Conservation (phyloP, 768 basidiomycete species). For the Phylloporus sp. region DNA sequence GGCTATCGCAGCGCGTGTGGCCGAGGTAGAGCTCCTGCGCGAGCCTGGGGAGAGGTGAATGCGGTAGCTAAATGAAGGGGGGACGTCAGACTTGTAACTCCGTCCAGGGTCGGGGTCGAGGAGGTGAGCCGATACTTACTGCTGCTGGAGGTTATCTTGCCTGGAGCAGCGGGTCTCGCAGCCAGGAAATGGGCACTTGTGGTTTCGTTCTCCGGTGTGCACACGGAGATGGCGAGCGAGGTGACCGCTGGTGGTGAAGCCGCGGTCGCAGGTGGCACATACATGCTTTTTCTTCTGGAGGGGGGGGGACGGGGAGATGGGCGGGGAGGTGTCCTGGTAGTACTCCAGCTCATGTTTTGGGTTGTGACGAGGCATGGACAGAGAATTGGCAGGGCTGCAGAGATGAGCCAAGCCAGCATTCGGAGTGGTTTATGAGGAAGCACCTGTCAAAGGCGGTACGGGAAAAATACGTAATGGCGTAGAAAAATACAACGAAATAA, state of each 20-base stretch:
- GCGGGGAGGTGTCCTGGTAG: constrained; percentile 22
- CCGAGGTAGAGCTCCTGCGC: constrained; percentile 53
- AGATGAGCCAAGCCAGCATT: constrained; percentile 22
- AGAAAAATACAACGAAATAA: constrained; percentile 28
- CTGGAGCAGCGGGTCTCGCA: constrained; percentile 88
- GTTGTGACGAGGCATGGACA: constrained; percentile 30
- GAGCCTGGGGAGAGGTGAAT: constrained; percentile 82
- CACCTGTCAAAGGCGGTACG: constrained; percentile 34
- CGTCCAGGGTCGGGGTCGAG: constrained; percentile 8
- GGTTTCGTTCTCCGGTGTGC: constrained; percentile 89
- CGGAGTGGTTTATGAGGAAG: constrained; percentile 33
- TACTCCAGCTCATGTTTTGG: constrained; percentile 27
- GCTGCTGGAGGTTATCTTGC: constrained; percentile 76
- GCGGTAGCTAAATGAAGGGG: constrained; percentile 51
- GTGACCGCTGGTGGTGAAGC: constrained; percentile 87
- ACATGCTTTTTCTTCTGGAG: constrained; percentile 44
- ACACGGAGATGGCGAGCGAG: constrained; percentile 84
- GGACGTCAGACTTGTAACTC: constrained; percentile 12
- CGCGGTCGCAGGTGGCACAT: constrained; percentile 69
- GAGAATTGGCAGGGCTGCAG: constrained; percentile 27
- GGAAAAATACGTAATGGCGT: constrained; percentile 33
- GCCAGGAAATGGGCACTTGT: constrained; percentile 93
- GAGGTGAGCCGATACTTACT: constrained; percentile 20
- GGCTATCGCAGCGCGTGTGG: constrained; percentile 54
- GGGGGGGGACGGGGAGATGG: constrained; percentile 10